Conservation (phyloP, 1,139 yeast species). For the Protomyces inundatus region DNA sequence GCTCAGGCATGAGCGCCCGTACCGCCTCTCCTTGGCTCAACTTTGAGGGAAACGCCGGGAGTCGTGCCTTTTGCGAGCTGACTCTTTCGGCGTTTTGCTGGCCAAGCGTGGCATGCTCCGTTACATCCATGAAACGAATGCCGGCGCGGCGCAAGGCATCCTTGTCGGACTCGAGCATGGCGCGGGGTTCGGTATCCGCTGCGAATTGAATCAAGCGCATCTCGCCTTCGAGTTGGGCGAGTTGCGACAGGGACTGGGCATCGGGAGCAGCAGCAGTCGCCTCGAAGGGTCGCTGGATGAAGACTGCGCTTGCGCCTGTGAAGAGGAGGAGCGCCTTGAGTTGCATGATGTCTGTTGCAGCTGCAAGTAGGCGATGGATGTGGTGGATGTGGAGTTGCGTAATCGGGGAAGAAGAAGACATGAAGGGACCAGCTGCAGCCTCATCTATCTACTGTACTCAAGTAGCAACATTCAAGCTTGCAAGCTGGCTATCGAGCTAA, state of each 20-base stretch:
- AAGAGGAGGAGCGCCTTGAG: neutral
- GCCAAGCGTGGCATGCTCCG: slow-evolving; percentile 42
- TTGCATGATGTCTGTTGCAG: neutral
- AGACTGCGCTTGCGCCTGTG: neutral
- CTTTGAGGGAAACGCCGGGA: slow-evolving; percentile 48
- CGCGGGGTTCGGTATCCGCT: slow-evolving; percentile 20
- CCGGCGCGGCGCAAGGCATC: slow-evolving; percentile 51
- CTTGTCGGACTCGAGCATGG: slow-evolving; percentile 56
- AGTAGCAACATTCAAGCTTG: no score
- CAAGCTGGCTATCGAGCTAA: no score
- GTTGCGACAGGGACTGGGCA: neutral
- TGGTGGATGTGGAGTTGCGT: no score
- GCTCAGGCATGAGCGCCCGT: slow-evolving; percentile 41
- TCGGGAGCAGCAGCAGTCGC: neutral
- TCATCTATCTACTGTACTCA: no score
- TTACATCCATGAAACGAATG: slow-evolving; percentile 64
- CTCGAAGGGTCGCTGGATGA: neutral
- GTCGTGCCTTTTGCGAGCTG: neutral
- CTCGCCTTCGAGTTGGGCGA: neutral
- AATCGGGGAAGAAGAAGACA: no score
- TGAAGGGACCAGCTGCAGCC: no score
- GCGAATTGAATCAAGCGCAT: slow-evolving; percentile 3
- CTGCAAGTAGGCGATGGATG: no score
- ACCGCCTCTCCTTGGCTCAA: slow-evolving; percentile 45
- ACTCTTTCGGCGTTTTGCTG: slow-evolving; percentile 16